phyloP scores from a whole-genome alignment of 192 early-diverging fungal species.

The Mortierella claussenii region DNA sequence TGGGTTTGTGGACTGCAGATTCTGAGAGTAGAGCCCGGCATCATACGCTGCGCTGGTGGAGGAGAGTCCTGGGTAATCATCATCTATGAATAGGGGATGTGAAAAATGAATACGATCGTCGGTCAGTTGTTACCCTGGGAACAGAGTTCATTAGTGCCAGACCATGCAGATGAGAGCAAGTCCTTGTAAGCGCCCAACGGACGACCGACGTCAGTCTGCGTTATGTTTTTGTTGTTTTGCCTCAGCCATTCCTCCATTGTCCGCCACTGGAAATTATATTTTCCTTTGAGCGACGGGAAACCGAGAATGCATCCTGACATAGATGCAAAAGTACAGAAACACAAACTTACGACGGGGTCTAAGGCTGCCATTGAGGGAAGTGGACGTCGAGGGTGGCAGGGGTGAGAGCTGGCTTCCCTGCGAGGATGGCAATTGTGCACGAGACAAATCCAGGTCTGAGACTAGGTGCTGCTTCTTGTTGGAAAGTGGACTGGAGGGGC shows the following conservation, averaged over 20 bases:
- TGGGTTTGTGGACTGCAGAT: conserved; percentile 27
- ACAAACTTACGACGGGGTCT: conserved; percentile 37
- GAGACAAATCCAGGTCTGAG: conserved; percentile 34
- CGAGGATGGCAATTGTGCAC: conserved; percentile 5
- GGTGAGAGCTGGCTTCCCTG: conserved; percentile 21
- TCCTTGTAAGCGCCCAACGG: neutral
- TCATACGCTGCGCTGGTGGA: conserved; percentile 29
- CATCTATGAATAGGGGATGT: conserved; percentile 2
- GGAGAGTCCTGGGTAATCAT: conserved; percentile 23
- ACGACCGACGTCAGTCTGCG: conserved; percentile 6
- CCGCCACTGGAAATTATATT: conserved; percentile 38
- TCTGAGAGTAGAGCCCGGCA: conserved; percentile 38
- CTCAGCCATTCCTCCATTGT: too few species aligned
- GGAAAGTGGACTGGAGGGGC: conserved; percentile 1
- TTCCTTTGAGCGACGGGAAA: conserved; percentile 25
- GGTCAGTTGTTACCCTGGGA: neutral
- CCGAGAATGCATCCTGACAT: too few species aligned
- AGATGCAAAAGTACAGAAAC: neutral
- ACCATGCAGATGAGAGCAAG: conserved; percentile 8
- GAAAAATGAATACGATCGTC: neutral
- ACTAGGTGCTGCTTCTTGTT: conserved; percentile 35
- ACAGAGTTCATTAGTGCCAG: conserved; percentile 15
- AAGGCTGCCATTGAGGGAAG: conserved; percentile 14
- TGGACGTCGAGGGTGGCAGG: conserved; percentile 20
- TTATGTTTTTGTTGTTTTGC: too few species aligned